Evolutionary conservation across 495 filamentous ascomycete species (phyloP).

Genomic region (Podospora comata): DNA sequence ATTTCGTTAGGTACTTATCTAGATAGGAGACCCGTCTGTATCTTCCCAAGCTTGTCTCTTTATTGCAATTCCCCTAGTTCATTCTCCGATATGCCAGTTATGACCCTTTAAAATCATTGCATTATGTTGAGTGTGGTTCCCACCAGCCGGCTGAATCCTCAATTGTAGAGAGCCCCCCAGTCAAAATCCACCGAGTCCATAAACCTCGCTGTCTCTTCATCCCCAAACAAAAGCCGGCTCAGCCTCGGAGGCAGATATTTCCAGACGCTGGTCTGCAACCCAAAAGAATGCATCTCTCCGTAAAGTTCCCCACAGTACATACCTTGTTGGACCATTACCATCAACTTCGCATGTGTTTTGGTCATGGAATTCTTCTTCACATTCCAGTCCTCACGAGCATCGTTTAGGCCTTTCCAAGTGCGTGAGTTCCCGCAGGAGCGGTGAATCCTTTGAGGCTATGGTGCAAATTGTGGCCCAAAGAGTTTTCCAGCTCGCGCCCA

Average conservation of each 20-base stretch:
- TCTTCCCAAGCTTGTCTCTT: too few species aligned
- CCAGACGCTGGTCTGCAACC: neutral
- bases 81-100: too few species aligned
- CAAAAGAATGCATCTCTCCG: neutral
- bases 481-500: neutral
- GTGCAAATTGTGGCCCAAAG: neutral
- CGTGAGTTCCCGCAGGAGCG: neutral
- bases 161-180: neutral
- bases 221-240: neutral
- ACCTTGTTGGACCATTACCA: neutral
- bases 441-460: neutral
- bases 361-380: neutral
- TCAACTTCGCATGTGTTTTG: neutral
- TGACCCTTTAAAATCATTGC: too few species aligned
- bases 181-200: neutral
- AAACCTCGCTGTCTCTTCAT: neutral
- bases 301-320: neutral
- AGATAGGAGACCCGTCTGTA: too few species aligned
- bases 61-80: too few species aligned
- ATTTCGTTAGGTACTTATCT: too few species aligned
- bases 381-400: neutral
- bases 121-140: too few species aligned
- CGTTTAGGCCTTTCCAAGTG: neutral
- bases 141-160: neutral
- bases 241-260: neutral